These are phyloP conservation scores for Torulaspora maleeae DNA, from an alignment of 805 yeast species.

Conservation along the genomic window DNA sequence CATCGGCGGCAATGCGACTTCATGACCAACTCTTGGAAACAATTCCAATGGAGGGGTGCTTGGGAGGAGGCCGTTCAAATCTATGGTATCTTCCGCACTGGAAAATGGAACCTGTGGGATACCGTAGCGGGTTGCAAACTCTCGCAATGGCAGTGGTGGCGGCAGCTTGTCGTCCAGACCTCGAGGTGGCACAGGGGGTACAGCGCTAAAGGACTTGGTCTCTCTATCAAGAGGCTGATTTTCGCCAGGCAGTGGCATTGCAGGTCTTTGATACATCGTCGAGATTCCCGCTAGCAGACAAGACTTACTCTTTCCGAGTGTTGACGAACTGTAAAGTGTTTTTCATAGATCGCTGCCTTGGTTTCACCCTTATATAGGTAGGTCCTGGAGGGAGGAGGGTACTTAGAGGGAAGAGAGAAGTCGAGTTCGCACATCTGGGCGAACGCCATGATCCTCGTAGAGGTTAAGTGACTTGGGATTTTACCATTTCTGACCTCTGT, in stretches of 20 bases:
- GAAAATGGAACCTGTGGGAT: neutral
- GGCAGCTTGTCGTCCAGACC: slow-evolving; percentile 1
- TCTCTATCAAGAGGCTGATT: slow-evolving; percentile 8
- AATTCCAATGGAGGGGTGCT: slow-evolving; percentile 41
- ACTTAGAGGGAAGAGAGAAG: too few relatives aligned
- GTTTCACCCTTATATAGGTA: too few relatives aligned
- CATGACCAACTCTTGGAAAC: slow-evolving; percentile 36
- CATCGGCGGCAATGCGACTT: slow-evolving; percentile 28
- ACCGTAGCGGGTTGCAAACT: neutral
- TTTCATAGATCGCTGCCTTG: neutral
- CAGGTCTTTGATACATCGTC: slow-evolving; percentile 23
- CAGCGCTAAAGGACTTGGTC: neutral
- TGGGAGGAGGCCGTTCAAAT: slow-evolving; percentile 43
- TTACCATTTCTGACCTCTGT: too few relatives aligned
- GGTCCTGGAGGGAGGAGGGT: too few relatives aligned
- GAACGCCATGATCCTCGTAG: too few relatives aligned
- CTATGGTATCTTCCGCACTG: slow-evolving; percentile 23
- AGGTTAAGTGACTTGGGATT: too few relatives aligned
- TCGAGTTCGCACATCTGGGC: too few relatives aligned
- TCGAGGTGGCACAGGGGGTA: slow-evolving; percentile 5
- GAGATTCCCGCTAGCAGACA: neutral
- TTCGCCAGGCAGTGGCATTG: slow-evolving; percentile 29
- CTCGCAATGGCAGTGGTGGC: slow-evolving; percentile 11
- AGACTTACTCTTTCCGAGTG: neutral
- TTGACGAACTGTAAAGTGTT: neutral